Percentiles rank a stretch among this genome's conserved stretches.
Conservation (phyloP, 768 basidiomycete genomes). For the Melanogaster broomeanus region DNA sequence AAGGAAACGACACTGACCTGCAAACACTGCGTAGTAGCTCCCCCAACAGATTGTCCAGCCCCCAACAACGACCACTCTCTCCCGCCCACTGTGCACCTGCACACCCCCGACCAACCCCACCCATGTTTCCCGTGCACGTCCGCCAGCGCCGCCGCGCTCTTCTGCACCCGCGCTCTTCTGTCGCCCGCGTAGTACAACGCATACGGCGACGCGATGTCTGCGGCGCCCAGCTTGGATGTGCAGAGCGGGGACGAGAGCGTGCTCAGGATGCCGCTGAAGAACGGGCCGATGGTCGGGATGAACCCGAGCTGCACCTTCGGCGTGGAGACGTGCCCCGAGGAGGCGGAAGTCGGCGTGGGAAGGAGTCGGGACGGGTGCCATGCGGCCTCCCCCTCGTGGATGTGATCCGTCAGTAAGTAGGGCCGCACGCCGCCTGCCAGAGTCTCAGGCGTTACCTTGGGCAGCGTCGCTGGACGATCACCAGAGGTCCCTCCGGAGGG, state of each 20-base stretch:
- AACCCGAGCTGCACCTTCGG: slow-evolving; percentile 68
- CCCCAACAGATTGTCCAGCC: slow-evolving; percentile 96
- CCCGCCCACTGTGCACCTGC: slow-evolving; percentile 86
- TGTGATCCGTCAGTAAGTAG: slow-evolving; percentile 94
- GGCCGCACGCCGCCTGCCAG: slow-evolving; percentile 77
- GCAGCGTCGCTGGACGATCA: slow-evolving; percentile 70
- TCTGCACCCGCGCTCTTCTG: slow-evolving; percentile 65
- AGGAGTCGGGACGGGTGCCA: slow-evolving; percentile 74
- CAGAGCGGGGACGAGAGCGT: slow-evolving; percentile 82
- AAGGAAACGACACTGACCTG: slow-evolving; percentile 68
- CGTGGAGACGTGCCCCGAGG: slow-evolving; percentile 2
- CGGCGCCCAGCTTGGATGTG: slow-evolving; percentile 58
- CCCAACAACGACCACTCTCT: slow-evolving; percentile 93
- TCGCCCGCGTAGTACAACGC: slow-evolving; percentile 77
- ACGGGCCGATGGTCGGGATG: slow-evolving; percentile 83
- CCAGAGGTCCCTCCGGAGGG: slow-evolving; percentile 56
- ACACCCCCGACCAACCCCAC: slow-evolving; percentile 90
- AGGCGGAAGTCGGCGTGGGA: slow-evolving; percentile 1
- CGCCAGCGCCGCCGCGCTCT: slow-evolving; percentile 70
- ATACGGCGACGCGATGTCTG: slow-evolving; percentile 72
- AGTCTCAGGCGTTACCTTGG: slow-evolving; percentile 80
- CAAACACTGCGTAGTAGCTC: slow-evolving; percentile 97
- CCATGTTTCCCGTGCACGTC: slow-evolving; percentile 86
- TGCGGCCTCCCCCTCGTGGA: slow-evolving; percentile 96
- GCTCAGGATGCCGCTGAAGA: slow-evolving; percentile 96